Percentiles rank a stretch among this genome's conserved stretches.
These are phyloP conservation scores for Pseudodiploospora longispora DNA, from an alignment of 2,329 filamentous ascomycete species.

Conservation along the genomic window DNA sequence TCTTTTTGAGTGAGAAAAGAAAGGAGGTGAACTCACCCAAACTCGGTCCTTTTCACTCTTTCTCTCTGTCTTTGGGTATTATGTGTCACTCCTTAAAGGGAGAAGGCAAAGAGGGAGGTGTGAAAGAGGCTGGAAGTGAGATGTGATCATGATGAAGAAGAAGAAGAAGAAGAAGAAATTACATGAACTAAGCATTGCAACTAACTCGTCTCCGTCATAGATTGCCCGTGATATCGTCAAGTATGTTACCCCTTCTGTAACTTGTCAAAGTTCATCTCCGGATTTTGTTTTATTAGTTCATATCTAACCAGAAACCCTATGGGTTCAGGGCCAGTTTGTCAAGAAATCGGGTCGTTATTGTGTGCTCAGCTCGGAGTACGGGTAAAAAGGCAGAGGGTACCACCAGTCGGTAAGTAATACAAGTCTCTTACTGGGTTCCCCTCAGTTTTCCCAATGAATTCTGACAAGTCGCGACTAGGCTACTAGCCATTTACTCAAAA, in stretches of 20 bases:
- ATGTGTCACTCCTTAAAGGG: neutral
- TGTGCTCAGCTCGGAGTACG: conserved; percentile 91
- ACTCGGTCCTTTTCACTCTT: neutral
- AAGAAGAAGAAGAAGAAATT: no score
- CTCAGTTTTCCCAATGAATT: neutral
- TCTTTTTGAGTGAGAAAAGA: neutral
- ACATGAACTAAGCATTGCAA: neutral
- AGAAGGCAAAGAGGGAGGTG: no score
- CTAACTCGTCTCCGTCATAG: conserved; percentile 14
- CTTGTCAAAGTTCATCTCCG: neutral
- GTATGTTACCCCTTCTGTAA: conserved; percentile 18
- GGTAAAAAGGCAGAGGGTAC: conserved; percentile 93
- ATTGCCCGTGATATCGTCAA: conserved; percentile 36
- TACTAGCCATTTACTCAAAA: conserved; percentile 53
- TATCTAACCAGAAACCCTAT: neutral
- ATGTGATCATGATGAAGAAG: no score
- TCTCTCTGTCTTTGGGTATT: neutral
- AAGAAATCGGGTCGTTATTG: conserved; percentile 73
- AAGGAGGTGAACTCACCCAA: neutral
- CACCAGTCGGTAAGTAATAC: conserved; percentile 70
- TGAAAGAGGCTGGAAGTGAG: no score
- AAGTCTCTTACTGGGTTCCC: conserved; percentile 2
- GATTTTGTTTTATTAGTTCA: neutral
- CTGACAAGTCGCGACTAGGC: conserved; percentile 25
- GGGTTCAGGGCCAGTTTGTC: conserved; percentile 39